Percentiles rank a stretch among this genome's conserved stretches.
Conservation (phyloP, 2,329 filamentous ascomycete species). For the Venturia oleaginea region DNA sequence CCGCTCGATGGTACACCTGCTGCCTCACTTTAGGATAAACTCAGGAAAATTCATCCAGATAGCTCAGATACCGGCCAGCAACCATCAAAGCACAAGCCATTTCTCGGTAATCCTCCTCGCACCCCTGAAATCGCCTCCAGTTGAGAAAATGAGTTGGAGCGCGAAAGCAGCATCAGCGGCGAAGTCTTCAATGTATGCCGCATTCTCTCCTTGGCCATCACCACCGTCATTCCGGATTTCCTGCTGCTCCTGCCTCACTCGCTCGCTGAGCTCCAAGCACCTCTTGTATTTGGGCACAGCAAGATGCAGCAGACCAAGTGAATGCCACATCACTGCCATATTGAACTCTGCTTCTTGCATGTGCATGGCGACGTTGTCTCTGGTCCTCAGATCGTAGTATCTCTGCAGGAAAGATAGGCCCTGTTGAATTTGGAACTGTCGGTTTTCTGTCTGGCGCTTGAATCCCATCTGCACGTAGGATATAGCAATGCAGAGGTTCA, state of each 20-base stretch:
- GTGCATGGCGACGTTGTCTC: constrained; percentile 35
- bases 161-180: constrained; percentile 66
- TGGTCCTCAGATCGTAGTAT: constrained; percentile 56
- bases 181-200: constrained; percentile 44
- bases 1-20: no score
- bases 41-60: no score
- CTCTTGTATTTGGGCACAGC: constrained; percentile 64
- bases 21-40: no score
- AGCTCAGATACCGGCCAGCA: background rate
- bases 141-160: constrained; percentile 56
- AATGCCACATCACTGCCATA: constrained; percentile 65
- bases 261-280: constrained; percentile 42
- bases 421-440: constrained; percentile 79
- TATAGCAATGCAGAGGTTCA: constrained; percentile 73
- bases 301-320: constrained; percentile 62
- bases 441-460: constrained; percentile 81
- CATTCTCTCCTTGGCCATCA: constrained; percentile 11
- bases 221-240: constrained; percentile 13
- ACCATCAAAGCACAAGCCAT: constrained; percentile 37
- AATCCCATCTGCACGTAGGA: constrained; percentile 82
- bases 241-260: constrained; percentile 31
- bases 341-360: constrained; percentile 77
- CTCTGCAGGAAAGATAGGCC: constrained; percentile 71
- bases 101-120: constrained; percentile 53
- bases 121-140: constrained; percentile 52